Conservation (phyloP, 352 stramenopile species). For the Globisporangium lucens region DNA sequence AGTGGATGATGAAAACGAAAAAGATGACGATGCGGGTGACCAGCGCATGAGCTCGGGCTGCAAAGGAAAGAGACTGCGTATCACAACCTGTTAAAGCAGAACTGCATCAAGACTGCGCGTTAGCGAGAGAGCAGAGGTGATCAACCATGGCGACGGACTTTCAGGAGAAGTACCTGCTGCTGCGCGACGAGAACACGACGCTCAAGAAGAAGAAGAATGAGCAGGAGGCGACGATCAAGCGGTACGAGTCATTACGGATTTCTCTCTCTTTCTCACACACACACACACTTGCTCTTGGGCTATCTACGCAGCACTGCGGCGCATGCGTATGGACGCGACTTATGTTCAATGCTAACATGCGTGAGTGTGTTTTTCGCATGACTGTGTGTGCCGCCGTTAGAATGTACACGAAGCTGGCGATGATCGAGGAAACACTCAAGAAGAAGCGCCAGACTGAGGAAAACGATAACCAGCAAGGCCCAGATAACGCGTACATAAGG, state of each 20-base stretch:
- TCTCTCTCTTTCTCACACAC: too few relatives aligned
- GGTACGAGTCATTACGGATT: conserved; percentile 26
- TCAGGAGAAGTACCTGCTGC: conserved; percentile 82
- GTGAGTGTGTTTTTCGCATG: background rate
- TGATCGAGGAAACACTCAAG: conserved; percentile 84
- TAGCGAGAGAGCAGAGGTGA: background rate
- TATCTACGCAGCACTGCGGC: too few relatives aligned
- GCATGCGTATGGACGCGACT: background rate
- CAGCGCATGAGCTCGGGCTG: background rate
- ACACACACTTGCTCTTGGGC: background rate
- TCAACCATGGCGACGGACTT: conserved; percentile 57
- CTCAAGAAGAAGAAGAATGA: conserved; percentile 92
- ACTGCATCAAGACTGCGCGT: background rate
- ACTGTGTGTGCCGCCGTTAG: conserved; percentile 20
- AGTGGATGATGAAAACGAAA: background rate
- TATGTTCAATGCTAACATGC: background rate
- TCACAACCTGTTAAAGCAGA: background rate
- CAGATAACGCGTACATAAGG: conserved; percentile 20
- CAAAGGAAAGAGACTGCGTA: background rate
- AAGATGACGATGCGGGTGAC: background rate
- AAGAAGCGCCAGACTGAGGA: conserved; percentile 55
- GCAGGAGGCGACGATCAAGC: conserved; percentile 87
- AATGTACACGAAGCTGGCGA: conserved; percentile 89
- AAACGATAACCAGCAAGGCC: conserved; percentile 60
- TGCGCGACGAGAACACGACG: conserved; percentile 81